Base-by-base conservation (phyloP, 768 basidiomycete genomes). In the Trametes sanguinea region DNA sequence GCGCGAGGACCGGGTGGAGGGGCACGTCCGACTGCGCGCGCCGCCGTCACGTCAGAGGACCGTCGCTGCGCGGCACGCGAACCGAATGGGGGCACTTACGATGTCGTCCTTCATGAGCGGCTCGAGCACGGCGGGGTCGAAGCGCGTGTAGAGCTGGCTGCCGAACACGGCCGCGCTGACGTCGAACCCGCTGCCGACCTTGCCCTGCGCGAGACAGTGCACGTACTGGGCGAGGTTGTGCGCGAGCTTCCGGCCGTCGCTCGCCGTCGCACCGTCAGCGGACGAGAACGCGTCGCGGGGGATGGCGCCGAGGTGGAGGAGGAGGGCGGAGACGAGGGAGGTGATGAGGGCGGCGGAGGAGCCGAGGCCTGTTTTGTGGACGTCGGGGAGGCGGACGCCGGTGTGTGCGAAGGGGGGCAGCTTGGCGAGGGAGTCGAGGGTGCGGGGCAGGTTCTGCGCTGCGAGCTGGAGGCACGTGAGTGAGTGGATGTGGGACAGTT, bases 301-400 rank as follows among this genome's bases (percentile, higher is more conserved):
- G 65, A 95, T 83, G 58, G 87, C 80, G 39, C 77, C 75, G 62
- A 94, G 80, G 68, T 93, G 92, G 30, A 94, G 76, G 30, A 98
- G 83, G 37, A 99, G 82, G 2, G 87, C 88, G 46, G 92, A 87
- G 53, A 94, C 90, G 61, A 98, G 85, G 46, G 96, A 96, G 2
- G 97, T 98, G 73, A 98, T 97, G 65, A 99, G 83, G 0, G 97
- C 94, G 5, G 97, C 97, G 2, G 95, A 97, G 6, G 95, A 98
- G 43, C 97, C 97, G 51, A 98, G 85, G 8, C 97, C 97, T 0
- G 97, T 98, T 78, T 99, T 99, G 82, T 98, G 95, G n/a, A 96
- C 95, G 52, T 92, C 78, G 0, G 81, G 76, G 40, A 99, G 79
- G 0, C 74, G 76, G 51, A 89, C 88, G 58, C 86, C 83, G 14